A percentile compares a stretch with the other conserved stretches of the same genome.
Evolutionary conservation across 208 protist species (phyloP).

Genomic region (Wallacemonas sp.): DNA sequence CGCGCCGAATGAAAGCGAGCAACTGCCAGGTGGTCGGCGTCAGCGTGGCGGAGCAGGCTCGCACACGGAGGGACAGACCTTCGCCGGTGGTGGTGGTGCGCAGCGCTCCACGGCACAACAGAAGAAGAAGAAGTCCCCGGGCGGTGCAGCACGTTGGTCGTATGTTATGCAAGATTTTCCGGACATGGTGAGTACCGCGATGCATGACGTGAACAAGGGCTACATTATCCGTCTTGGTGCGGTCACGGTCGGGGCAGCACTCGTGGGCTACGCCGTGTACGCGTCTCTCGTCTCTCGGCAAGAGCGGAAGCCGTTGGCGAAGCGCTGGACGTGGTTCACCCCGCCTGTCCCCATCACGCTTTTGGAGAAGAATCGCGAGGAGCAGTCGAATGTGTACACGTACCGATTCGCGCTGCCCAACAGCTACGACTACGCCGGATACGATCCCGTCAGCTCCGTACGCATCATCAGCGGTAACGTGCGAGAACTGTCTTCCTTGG

Average conservation of each 20-base stretch:
- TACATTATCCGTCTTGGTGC: conserved; percentile 53
- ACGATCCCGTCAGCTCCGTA: conserved; percentile 85
- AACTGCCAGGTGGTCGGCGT: background rate
- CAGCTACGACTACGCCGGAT: conserved; percentile 86
- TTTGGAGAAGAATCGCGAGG: conserved; percentile 54
- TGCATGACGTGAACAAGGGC: conserved; percentile 80
- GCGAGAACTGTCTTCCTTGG: conserved; percentile 49
- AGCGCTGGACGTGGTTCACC: conserved; percentile 61
- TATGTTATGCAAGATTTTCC: conserved; percentile 78
- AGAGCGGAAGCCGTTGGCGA: conserved; percentile 61
- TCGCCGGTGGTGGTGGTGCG: too few relatives aligned
- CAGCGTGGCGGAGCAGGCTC: background rate
- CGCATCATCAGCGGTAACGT: conserved; percentile 49
- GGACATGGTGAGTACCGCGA: conserved; percentile 9
- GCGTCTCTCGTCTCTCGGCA: conserved; percentile 39
- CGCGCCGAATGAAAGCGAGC: background rate
- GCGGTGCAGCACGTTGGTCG: conserved; percentile 53
- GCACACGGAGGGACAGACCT: background rate
- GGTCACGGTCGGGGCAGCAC: conserved; percentile 20
- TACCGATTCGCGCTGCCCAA: conserved; percentile 81
- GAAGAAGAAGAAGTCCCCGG: background rate
- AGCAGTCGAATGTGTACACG: conserved; percentile 59
- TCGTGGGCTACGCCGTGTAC: conserved; percentile 49
- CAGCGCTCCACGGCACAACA: too few relatives aligned
- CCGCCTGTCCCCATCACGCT: conserved; percentile 72